Base-by-base conservation (phyloP, 2,329 filamentous ascomycete species). In the Dactylellina haptotyla region DNA sequence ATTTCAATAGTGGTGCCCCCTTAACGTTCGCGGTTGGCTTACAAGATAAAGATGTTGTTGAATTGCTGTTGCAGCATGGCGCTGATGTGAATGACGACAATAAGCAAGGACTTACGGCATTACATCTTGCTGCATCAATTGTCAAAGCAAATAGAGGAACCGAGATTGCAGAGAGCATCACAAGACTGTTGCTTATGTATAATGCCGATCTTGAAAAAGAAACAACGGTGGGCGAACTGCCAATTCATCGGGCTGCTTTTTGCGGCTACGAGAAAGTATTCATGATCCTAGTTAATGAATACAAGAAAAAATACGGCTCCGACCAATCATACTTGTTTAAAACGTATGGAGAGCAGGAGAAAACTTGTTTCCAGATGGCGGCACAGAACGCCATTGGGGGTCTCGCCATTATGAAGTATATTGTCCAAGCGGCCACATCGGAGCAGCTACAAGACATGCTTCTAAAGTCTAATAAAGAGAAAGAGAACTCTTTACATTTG, bases 401-500 rank as follows among this genome's bases (percentile, higher is more conserved):
- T 3, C 26, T 72, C 1, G 34, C 54, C 1, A 72, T 72, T 26
- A 18, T 72, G n/a, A 72, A 72, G 41, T 72, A 39, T 12, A n/a
- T 72, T n/a, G 43, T 65, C 14, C 32, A 59, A 18, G 34, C 64
- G 8, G 64, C 58, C 58, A 72, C 58, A 2, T 53, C 50, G 5
- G 66, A 72, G 26, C 58, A 72, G 25, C 32, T 72, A 2, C 30
- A 72, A 48, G 46, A 43, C 23, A 64, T 72, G 66, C 28, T 72
- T 8, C 26, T 25, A n/a, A 41, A n/a, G 34, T n/a, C 20, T 1
- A 63, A 58, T 28, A 12, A n/a, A 4, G 57, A 30, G 10, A 67
- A 74, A 20, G 74, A 70, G 45, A 76, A 45, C 14, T 75, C 76
- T 8, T 32, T 77, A 8, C 76, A 77, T 39, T 37, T 62, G 23